phyloP scores from a whole-genome alignment of 495 filamentous ascomycete genomes.

The Mycothermus thermophilus region DNA sequence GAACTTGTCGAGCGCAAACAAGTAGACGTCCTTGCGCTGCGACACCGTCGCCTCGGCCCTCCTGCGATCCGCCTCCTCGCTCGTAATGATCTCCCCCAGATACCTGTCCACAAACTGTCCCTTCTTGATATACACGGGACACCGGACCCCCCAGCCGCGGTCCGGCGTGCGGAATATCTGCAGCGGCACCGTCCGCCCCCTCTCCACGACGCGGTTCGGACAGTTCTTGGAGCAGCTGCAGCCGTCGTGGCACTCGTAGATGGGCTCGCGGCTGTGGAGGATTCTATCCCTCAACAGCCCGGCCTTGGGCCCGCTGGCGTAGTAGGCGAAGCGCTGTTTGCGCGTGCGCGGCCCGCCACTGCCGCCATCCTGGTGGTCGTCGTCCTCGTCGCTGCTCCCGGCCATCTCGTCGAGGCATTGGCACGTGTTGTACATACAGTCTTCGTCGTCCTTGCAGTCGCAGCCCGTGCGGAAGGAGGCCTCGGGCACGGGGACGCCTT shows the following conservation, averaged over 20 bases:
- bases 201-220: conserved; percentile 68
- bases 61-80: conserved; percentile 50
- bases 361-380: conserved; percentile 1
- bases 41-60: conserved; percentile 36
- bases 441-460: conserved; percentile 29
- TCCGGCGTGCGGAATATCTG: conserved; percentile 68
- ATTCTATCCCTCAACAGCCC: conserved; percentile 32
- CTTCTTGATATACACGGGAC: conserved; percentile 47
- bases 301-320: conserved; percentile 25
- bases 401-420: conserved; percentile 40
- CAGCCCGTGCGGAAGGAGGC: conserved; percentile 42
- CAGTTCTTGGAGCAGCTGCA: conserved; percentile 58
- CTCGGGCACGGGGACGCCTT: conserved; percentile 33
- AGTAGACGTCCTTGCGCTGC: conserved; percentile 49
- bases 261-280: conserved; percentile 42
- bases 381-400: conserved; percentile 19
- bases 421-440: conserved; percentile 38
- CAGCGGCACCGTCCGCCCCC: conserved; percentile 57
- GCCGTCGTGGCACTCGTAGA: conserved; percentile 69
- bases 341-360: conserved; percentile 1
- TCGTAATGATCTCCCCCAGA: conserved; percentile 74
- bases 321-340: conserved; percentile 30
- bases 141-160: conserved; percentile 76
- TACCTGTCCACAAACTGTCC: conserved; percentile 87
- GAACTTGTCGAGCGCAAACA: conserved; percentile 79